Evolutionary conservation across 768 basidiomycete genomes (phyloP), one percentile per base, ranked within the genome.

Genomic region (Boletus rubroflammeus): DNA sequence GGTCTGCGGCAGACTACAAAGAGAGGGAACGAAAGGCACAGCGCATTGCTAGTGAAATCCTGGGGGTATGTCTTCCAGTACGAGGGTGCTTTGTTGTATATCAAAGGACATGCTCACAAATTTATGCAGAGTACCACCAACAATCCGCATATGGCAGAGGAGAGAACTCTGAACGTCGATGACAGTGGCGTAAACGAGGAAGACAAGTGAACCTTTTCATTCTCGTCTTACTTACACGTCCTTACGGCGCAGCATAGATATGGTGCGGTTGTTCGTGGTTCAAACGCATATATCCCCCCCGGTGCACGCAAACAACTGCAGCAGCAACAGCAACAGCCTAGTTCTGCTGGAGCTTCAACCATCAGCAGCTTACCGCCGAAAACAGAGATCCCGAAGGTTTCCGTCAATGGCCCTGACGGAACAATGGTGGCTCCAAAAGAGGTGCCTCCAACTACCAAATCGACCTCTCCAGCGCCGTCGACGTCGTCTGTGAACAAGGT

Each of bases 221-320:
- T 60, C 36, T 59, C 47, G 41, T 56, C 47, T 50, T 47, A 46
- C 53, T 43, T 53, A 40, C 34, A 52, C 55, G 56, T 71, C 49
- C 68, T 69, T 55, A 69, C 34, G 0, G 39, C 10, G 21, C 50
- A 29, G 36, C 29, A 39, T 66, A 97, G 94, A 72, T 98, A 93
- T 67, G 90, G 90, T 53, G 94, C 93, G 26, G 97, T 98, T 29
- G 86, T 90, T 47, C 88, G 97, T 53, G 80, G 85, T 31, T 78
- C 86, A 17, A 89, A 88, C 64, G 96, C 95, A 25, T 99, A 99
- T 68, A 83, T 98, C 36, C 97, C 97, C 43, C 96, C 96, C 2
- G 92, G 87, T 56, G 93, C 94, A 35, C 82, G 95, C 53, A 83
- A 80, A 69, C 69, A 80, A 66, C 68, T 13, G 47, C 47, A 78